Base-by-base conservation (phyloP, 768 basidiomycete species). In the Galerina marginata region DNA sequence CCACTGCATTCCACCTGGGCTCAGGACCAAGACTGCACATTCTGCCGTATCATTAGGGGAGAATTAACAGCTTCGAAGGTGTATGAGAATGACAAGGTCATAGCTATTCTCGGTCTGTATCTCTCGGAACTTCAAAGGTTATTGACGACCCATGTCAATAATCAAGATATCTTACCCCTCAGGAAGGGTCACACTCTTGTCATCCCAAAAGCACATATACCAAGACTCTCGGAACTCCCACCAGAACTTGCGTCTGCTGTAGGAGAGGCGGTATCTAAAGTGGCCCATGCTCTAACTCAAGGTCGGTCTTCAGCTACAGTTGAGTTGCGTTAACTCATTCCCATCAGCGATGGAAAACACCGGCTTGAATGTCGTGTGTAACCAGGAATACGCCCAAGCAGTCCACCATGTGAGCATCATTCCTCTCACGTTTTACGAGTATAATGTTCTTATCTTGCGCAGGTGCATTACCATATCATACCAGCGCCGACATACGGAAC, bases 381-480 rank as follows among this genome's bases (percentile, higher is more conserved):
- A 91, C 68, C 90, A 92, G 68, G 90, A 91, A 71, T 92, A 92
- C 65, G 90, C 90, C 0, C 90, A 92, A 68, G 88, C 87, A 4
- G 88, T 92, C 6, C 86, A 85, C n/a, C 90, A 92, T 75, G 90
- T 90, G 62, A 59, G 84, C 67, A 16, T 44, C 37, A 48, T 54
- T 52, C 12, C 37, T 49, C 20, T 40, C 44, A 52, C 40, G 20
- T 5, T 45, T 37, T 6, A 25, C 26, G 23, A 58, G 44, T 46
- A 37, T 29, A 9, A 10, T 33, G 29, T 26, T 51, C 61, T 26
- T 40, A 49, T 48, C 14, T 26, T 45, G 12, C 48, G 37, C 58
- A 90, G 89, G 90, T 91, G 33, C 90, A 91, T 69, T 90, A 87
- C 68, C 90, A 92, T 70, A 81, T 92, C 52, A 86, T 92, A 56